phyloP scores from a whole-genome alignment of 345 rosid genomes.

The Mallotus nudiflorus region DNA sequence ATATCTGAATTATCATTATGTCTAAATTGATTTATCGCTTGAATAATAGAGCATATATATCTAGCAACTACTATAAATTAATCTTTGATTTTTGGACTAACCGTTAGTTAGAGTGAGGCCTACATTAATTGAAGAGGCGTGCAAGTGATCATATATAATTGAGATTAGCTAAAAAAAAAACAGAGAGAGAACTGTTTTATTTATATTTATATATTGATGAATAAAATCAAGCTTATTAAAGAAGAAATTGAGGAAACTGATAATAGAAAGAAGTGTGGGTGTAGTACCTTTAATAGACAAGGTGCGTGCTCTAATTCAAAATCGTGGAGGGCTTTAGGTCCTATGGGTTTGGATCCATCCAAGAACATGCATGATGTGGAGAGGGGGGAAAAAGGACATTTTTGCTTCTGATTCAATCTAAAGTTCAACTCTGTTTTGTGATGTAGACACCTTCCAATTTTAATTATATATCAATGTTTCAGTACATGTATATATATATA shows the following conservation, averaged over 20 bases:
- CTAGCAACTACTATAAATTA: too few species aligned
- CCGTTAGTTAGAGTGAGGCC: slow-evolving; percentile 13
- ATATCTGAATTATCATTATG: too few species aligned
- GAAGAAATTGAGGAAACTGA: slow-evolving; percentile 23
- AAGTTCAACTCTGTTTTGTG: slow-evolving; percentile 15
- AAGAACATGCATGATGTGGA: slow-evolving; percentile 39
- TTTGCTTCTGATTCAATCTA: slow-evolving; percentile 34
- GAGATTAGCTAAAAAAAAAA: not conserved
- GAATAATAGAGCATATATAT: too few species aligned
- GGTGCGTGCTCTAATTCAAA: slow-evolving; percentile 40
- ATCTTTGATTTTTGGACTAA: not conserved
- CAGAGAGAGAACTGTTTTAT: not conserved
- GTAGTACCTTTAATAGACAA: slow-evolving; percentile 52
- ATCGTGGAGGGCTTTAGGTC: slow-evolving; percentile 28
- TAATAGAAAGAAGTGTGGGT: slow-evolving; percentile 28
- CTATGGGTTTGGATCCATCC: slow-evolving; percentile 30
- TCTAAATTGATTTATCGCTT: too few species aligned
- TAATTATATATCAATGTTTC: too few species aligned
- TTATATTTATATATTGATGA: not conserved
- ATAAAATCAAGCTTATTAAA: slow-evolving; percentile 25
- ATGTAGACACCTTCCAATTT: slow-evolving; percentile 18
- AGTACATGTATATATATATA: too few species aligned
- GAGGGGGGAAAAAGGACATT: not conserved
- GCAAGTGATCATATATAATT: slow-evolving; percentile 4
- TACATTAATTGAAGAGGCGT: slow-evolving; percentile 13